These are phyloP conservation scores for Sclerotinia minor DNA, from an alignment of 2,329 filamentous ascomycete species.

Conservation along the genomic window DNA sequence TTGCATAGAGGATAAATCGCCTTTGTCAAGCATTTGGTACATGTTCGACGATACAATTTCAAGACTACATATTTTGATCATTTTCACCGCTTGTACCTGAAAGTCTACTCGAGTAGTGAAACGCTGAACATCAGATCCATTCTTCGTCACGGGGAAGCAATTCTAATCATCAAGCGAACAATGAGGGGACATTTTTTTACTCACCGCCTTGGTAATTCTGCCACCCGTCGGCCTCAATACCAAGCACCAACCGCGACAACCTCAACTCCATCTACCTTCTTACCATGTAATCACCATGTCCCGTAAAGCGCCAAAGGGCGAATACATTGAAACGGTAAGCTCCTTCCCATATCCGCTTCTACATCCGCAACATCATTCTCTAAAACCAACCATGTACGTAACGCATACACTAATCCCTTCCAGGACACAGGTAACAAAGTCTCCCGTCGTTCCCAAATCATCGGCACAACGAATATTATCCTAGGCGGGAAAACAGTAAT, in stretches of 20 bases:
- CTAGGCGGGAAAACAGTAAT: constrained; percentile 95
- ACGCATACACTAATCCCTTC: constrained; percentile 22
- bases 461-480: constrained; percentile 97
- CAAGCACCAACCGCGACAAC: not conserved
- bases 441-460: constrained; percentile 84
- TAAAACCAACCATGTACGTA: constrained; percentile 21
- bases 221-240: not conserved
- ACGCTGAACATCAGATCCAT: not conserved
- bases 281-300: constrained; percentile 57
- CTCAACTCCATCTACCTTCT: constrained; percentile 7
- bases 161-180: not conserved
- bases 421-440: constrained; percentile 99
- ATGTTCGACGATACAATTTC: not conserved
- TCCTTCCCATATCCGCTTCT: not conserved
- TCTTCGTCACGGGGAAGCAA: not conserved
- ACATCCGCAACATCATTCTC: not conserved
- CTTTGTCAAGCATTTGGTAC: not conserved
- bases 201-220: constrained; percentile 18
- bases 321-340: constrained; percentile 93
- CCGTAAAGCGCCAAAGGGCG: constrained; percentile 75
- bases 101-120: not conserved
- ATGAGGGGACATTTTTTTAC: not conserved
- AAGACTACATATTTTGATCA: not conserved
- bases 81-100: not conserved
- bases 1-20: too few species aligned